Evolutionary conservation across 352 stramenopile species (phyloP), one percentile per base, ranked within the genome.

Genomic region (Phytophthora syringae): DNA sequence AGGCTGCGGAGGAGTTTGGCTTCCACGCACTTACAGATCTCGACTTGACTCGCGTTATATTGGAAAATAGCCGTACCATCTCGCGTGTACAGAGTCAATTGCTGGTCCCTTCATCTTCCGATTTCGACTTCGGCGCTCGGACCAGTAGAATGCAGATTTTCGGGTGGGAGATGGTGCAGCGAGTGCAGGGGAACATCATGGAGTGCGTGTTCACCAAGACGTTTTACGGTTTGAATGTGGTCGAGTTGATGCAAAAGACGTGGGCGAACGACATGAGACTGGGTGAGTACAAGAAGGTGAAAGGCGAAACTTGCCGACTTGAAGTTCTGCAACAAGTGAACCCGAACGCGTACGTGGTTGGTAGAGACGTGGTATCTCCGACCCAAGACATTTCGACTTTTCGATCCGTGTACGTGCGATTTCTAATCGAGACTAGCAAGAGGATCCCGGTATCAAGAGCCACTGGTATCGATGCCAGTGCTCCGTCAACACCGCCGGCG

Each of bases 341-440:
- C 11, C 61, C 66, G 18, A 71, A 82, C 54, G 70, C 66, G 1
- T 78, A 77, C 39, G 68, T 82, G 5, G 22, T 82, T 0, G 60
- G 63, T 9, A 53, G 73, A 0, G 73, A 84, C 45, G 73, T 84
- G 18, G 49, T 61, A 25, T 74, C 64, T 13, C 72, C 72, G 3
- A 72, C 64, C 2, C 15, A 64, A 7, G 76, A 82, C 42, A 64
- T 71, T 42, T 25, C 28, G 3, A 65, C 36, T 1, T 84, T 82
- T 27, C 73, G 76, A 34, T 80, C 76, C 0, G 63, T 82, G 12
- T 84, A 69, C 36, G 42, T 84, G 20, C 73, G 73, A 0, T 84
- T 79, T 20, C 60, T 76, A 3, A 82, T 81, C 6, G 72, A 80
- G 48, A 80, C 70, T 7, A 65, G 28, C 25, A 45, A 57, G 2